These are phyloP conservation scores for Hermanozyma aechmeae DNA, from an alignment of 805 yeast species.

Conservation along the genomic window DNA sequence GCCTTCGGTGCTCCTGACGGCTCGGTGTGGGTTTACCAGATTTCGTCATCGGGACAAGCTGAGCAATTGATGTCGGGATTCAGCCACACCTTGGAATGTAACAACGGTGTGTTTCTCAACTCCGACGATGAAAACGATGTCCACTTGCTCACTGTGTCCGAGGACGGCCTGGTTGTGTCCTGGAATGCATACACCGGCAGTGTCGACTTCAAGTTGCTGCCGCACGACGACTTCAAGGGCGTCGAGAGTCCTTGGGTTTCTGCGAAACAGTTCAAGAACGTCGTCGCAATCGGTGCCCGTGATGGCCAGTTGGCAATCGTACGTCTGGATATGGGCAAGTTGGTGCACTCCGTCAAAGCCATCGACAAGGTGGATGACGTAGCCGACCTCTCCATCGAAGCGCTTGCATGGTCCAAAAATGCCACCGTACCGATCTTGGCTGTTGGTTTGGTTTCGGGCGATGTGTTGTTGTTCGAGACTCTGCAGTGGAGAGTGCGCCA, in stretches of 20 bases:
- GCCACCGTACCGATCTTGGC: conserved; percentile 58
- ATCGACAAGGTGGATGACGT: conserved; percentile 42
- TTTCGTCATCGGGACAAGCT: conserved; percentile 37
- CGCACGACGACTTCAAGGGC: conserved; percentile 59
- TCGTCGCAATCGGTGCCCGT: conserved; percentile 75
- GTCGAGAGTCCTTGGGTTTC: conserved; percentile 85
- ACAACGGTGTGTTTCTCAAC: conserved; percentile 68
- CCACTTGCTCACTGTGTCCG: conserved; percentile 65
- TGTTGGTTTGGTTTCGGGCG: conserved; percentile 84
- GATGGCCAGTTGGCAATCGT: conserved; percentile 82
- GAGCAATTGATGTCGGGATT: conserved; percentile 73
- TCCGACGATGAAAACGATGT: conserved; percentile 42
- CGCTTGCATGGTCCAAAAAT: conserved; percentile 65
- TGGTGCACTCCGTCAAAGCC: conserved; percentile 58
- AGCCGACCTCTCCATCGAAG: conserved; percentile 39
- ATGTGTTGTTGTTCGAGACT: conserved; percentile 72
- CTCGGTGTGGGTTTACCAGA: conserved; percentile 85
- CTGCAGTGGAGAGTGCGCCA: conserved; percentile 81
- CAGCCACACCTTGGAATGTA: conserved; percentile 73
- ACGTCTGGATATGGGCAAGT: conserved; percentile 64
- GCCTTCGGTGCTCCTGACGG: conserved; percentile 94
- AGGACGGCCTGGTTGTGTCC: conserved; percentile 76
- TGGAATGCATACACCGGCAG: conserved; percentile 85
- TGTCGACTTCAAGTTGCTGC: conserved; percentile 56
- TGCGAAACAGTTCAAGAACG: conserved; percentile 40